A percentile compares a stretch with the other conserved stretches of the same genome.
phyloP scores from a whole-genome alignment of 441 rosid genomes.

The Mallotus japonicus region DNA sequence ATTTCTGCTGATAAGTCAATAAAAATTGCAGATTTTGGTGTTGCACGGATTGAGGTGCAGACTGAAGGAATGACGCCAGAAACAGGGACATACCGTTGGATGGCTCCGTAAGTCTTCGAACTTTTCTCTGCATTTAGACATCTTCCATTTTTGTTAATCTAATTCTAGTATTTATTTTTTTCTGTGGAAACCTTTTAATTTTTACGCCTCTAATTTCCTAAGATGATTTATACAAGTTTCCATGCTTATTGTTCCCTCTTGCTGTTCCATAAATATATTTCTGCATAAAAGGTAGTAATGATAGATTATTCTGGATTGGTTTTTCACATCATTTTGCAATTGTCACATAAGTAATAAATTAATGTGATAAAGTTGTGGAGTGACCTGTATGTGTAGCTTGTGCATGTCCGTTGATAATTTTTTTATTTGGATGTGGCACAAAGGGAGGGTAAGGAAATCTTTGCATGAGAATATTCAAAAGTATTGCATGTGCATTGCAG shows the following conservation, averaged over 20 bases:
- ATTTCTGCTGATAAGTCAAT: slow-evolving; percentile 87
- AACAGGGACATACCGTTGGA: slow-evolving; percentile 99
- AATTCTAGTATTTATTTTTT: too few species aligned
- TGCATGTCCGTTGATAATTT: too few species aligned
- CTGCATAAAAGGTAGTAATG: neutral
- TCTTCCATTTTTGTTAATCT: slow-evolving; percentile 9
- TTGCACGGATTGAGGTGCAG: slow-evolving; percentile 95
- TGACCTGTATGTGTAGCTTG: too few species aligned
- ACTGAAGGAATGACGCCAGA: slow-evolving; percentile 99
- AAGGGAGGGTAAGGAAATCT: too few species aligned
- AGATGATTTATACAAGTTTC: neutral
- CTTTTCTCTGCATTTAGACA: slow-evolving; percentile 6
- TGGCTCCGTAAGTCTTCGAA: slow-evolving; percentile 87
- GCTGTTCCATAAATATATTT: neutral
- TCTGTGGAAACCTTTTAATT: too few species aligned
- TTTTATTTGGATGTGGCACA: too few species aligned
- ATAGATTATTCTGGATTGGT: neutral
- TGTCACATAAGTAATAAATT: too few species aligned
- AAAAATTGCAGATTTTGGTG: slow-evolving; percentile 97
- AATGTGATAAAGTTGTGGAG: too few species aligned
- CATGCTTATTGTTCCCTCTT: neutral
- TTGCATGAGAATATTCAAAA: too few species aligned
- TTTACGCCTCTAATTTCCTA: neutral
- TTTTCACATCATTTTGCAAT: too few species aligned
- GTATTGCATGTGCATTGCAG: too few species aligned